Conservation (phyloP, 2,329 filamentous ascomycete genomes). For the Tolypocladium ovalisporum region DNA sequence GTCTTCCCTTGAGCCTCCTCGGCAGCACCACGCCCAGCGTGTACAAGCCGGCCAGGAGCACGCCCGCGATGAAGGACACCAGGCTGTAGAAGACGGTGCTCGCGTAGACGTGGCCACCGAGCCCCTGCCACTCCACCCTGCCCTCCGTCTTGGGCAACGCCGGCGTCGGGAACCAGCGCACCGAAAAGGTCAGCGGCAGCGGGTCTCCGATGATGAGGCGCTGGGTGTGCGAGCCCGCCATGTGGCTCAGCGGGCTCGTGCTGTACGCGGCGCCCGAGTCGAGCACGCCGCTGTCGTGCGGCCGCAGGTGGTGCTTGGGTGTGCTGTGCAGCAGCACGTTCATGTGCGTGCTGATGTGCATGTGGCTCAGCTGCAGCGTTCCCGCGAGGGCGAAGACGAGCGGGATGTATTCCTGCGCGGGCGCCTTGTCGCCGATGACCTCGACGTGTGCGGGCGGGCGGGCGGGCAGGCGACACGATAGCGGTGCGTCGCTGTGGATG, state of each 20-base stretch:
- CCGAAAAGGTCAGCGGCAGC: slow-evolving; percentile 65
- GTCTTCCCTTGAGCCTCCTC: slow-evolving; percentile 35
- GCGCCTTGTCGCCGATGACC: slow-evolving; percentile 38
- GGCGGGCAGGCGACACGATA: slow-evolving; percentile 81
- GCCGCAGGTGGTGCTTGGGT: slow-evolving; percentile 50
- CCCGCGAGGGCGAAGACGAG: slow-evolving; percentile 83
- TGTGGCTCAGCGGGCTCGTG: slow-evolving; percentile 58
- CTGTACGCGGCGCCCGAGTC: slow-evolving; percentile 84
- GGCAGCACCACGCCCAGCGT: slow-evolving; percentile 51
- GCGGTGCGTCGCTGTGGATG: slow-evolving; percentile 88
- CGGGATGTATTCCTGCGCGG: slow-evolving; percentile 59
- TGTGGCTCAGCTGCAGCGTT: slow-evolving; percentile 75
- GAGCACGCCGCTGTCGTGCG: slow-evolving; percentile 64
- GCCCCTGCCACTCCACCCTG: slow-evolving; percentile 52
- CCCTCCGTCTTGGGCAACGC: slow-evolving; percentile 58
- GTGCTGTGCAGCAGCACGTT: slow-evolving; percentile 75
- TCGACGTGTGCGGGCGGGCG: slow-evolving; percentile 52
- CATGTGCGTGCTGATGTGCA: slow-evolving; percentile 82
- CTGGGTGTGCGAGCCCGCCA: slow-evolving; percentile 39
- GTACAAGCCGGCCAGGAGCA: slow-evolving; percentile 43
- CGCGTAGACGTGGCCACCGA: slow-evolving; percentile 53
- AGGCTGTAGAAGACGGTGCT: slow-evolving; percentile 53
- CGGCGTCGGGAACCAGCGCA: slow-evolving; percentile 78
- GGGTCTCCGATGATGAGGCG: slow-evolving; percentile 82
- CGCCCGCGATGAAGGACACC: slow-evolving; percentile 46